Conservation (phyloP, 331 rosid species). For the Acacia pycnantha region DNA sequence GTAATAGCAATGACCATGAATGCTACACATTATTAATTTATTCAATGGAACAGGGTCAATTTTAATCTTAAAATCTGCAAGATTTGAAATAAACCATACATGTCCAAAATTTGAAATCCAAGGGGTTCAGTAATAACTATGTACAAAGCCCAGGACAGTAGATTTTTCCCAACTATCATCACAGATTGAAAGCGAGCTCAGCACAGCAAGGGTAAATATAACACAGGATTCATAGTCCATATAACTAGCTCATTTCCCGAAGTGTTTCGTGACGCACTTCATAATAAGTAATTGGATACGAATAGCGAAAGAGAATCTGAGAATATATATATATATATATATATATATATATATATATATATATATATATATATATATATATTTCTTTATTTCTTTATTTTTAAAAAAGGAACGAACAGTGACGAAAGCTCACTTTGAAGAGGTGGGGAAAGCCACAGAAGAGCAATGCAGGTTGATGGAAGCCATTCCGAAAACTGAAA, state of each 20-base stretch:
- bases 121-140: no score
- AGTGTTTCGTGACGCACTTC: background rate
- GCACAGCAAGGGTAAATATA: background rate
- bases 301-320: background rate
- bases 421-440: slow-evolving; percentile 33
- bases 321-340: no score
- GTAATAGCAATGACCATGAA: background rate
- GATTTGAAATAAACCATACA: background rate
- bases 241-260: background rate
- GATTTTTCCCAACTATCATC: no score
- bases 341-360: no score
- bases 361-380: no score
- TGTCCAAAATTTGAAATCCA: background rate
- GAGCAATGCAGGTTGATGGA: slow-evolving; percentile 30
- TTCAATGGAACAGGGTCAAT: background rate
- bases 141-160: no score
- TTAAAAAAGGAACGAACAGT: background rate
- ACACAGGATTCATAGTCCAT: background rate
- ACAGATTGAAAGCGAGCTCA: background rate
- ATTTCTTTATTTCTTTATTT: no score
- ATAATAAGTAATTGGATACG: background rate
- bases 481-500: slow-evolving; percentile 26
- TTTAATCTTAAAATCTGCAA: background rate
- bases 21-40: background rate
- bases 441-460: slow-evolving; percentile 18